Evolutionary conservation across 805 yeast genomes (phyloP).

Genomic region (Wickerhamomyces alni): DNA sequence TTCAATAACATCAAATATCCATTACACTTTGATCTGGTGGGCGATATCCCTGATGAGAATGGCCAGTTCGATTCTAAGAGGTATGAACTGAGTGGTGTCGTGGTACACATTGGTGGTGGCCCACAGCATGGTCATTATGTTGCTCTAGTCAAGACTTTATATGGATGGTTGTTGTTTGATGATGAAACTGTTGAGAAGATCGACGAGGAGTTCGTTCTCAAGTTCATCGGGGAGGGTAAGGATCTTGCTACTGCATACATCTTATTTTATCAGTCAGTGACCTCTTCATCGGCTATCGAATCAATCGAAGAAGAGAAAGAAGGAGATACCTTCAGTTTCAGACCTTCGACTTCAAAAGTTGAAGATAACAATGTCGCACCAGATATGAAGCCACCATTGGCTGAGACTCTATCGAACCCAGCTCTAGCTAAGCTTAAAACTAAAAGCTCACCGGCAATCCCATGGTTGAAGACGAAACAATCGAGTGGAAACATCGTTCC

Average conservation of each 20-base stretch:
- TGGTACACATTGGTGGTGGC: slow-evolving; percentile 95
- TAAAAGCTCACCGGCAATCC: not conserved
- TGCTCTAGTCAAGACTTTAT: slow-evolving; percentile 69
- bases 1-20: slow-evolving; percentile 85
- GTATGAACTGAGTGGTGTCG: slow-evolving; percentile 80
- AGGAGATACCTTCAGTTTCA: too few species aligned
- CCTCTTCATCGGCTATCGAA: too few species aligned
- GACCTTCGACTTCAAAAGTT: slow-evolving; percentile 1
- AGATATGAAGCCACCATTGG: not conserved
- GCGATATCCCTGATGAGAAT: slow-evolving; percentile 51
- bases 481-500: not conserved
- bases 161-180: slow-evolving; percentile 90
- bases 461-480: not conserved
- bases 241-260: slow-evolving; percentile 91
- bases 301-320: not conserved
- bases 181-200: slow-evolving; percentile 92
- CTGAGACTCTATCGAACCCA: not conserved
- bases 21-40: slow-evolving; percentile 46
- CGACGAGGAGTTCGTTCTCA: slow-evolving; percentile 73
- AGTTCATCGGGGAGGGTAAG: slow-evolving; percentile 83
- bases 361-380: slow-evolving; percentile 1
- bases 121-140: slow-evolving; percentile 98
- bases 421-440: not conserved
- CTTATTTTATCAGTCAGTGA: slow-evolving; percentile 53
- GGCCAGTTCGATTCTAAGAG: slow-evolving; percentile 41